These are phyloP conservation scores for Didymella keratinophila DNA, from an alignment of 2,329 filamentous ascomycete genomes.

Conservation along the genomic window DNA sequence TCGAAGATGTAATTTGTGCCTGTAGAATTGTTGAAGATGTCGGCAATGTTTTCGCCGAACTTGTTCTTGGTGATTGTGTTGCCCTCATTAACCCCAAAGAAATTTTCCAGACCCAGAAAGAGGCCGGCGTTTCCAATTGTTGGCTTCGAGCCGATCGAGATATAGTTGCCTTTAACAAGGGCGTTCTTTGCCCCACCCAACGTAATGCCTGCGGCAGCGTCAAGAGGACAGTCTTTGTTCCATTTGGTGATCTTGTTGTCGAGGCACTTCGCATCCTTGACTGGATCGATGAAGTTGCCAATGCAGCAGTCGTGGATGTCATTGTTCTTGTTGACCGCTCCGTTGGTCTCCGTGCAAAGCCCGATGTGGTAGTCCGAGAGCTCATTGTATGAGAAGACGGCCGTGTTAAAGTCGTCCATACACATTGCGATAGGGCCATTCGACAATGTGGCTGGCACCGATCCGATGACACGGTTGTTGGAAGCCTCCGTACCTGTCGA, in stretches of 20 bases:
- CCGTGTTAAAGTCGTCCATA: conserved; percentile 26
- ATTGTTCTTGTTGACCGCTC: conserved; percentile 18
- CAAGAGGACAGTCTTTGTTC: background rate
- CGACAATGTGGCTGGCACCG: conserved; percentile 1
- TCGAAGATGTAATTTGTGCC: background rate
- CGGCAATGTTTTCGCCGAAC: conserved; percentile 1
- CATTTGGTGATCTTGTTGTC: conserved; percentile 20
- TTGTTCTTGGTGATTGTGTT: conserved; percentile 4
- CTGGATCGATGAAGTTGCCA: conserved; percentile 23
- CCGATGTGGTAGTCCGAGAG: conserved; percentile 25
- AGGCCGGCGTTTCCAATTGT: background rate
- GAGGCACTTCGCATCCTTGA: conserved; percentile 18
- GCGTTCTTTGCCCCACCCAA: conserved; percentile 19
- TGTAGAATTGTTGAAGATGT: conserved; percentile 3
- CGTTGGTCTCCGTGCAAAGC: conserved; percentile 21
- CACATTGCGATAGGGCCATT: conserved; percentile 16
- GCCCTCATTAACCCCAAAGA: background rate
- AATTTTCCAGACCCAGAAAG: background rate
- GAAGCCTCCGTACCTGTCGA: conserved; percentile 15
- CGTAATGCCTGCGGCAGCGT: conserved; percentile 16
- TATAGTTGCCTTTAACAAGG: conserved; percentile 20
- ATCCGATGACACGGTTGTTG: conserved; percentile 11
- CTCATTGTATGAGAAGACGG: conserved; percentile 19
- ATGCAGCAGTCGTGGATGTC: conserved; percentile 19
- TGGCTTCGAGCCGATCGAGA: conserved; percentile 6